phyloP scores from a whole-genome alignment of 192 early-diverging fungal genomes.

The Coemansia sp. region DNA sequence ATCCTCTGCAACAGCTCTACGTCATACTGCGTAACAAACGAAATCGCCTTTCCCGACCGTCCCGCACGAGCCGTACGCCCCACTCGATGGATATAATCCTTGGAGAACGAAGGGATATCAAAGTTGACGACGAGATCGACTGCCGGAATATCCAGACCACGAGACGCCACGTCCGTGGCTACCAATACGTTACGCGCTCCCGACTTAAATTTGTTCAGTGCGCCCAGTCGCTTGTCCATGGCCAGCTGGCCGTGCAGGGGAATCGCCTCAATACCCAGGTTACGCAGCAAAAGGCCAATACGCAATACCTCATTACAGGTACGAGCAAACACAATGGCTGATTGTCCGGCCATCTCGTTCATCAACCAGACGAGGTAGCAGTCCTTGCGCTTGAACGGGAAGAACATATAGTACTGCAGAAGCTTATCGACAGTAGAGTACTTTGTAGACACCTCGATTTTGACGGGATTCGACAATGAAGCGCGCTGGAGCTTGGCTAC shows the following conservation, averaged over 20 bases:
- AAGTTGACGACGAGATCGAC: slow-evolving; percentile 97
- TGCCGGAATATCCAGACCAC: slow-evolving; percentile 93
- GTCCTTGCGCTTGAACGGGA: slow-evolving; percentile 96
- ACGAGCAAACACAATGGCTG: slow-evolving; percentile 90
- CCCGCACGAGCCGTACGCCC: slow-evolving; percentile 86
- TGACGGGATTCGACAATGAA: slow-evolving; percentile 89
- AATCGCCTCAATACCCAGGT: slow-evolving; percentile 92
- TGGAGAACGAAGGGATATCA: slow-evolving; percentile 87
- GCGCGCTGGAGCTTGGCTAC: slow-evolving; percentile 95
- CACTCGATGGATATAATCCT: slow-evolving; percentile 88
- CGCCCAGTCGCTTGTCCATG: slow-evolving; percentile 91
- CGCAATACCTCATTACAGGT: slow-evolving; percentile 88
- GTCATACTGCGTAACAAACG: slow-evolving; percentile 90
- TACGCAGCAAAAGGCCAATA: slow-evolving; percentile 83
- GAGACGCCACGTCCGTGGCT: slow-evolving; percentile 92
- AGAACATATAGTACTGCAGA: slow-evolving; percentile 95
- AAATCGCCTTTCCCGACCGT: slow-evolving; percentile 75
- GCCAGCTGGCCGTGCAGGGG: slow-evolving; percentile 92
- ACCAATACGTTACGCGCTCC: slow-evolving; percentile 86
- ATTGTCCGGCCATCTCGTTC: slow-evolving; percentile 90
- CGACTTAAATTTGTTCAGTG: slow-evolving; percentile 92
- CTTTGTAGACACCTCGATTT: slow-evolving; percentile 94
- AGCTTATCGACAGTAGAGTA: slow-evolving; percentile 94
- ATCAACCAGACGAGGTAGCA: slow-evolving; percentile 89
- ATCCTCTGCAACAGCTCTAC: slow-evolving; percentile 93